phyloP scores from a whole-genome alignment of 306 rosid species.

The Begonia peltatifolia region DNA sequence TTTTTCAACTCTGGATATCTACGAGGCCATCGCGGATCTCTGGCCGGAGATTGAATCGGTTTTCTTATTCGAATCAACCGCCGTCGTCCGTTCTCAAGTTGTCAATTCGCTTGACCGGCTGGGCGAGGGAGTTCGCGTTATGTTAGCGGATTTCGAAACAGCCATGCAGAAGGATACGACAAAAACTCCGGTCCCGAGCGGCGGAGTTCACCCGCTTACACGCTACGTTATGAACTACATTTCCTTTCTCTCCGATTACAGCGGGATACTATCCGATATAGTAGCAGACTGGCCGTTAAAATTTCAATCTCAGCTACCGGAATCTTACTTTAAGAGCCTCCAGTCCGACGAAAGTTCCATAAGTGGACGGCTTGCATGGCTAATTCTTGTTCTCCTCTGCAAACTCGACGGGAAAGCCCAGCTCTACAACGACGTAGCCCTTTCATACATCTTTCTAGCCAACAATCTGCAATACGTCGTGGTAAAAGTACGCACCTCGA shows the following conservation, averaged over 20 bases:
- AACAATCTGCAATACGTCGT: slow-evolving; percentile 61
- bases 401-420: slow-evolving; percentile 43
- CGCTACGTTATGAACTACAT: slow-evolving; percentile 61
- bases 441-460: slow-evolving; percentile 48
- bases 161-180: slow-evolving; percentile 43
- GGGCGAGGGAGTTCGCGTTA: slow-evolving; percentile 15
- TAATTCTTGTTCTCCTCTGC: slow-evolving; percentile 43
- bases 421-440: slow-evolving; percentile 41
- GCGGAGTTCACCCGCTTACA: slow-evolving; percentile 51
- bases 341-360: slow-evolving; percentile 13
- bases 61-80: slow-evolving; percentile 35
- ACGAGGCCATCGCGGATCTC: slow-evolving; percentile 32
- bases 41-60: slow-evolving; percentile 28
- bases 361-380: slow-evolving; percentile 34
- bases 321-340: slow-evolving; percentile 25
- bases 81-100: slow-evolving; percentile 23
- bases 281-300: slow-evolving; percentile 25
- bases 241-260: slow-evolving; percentile 34
- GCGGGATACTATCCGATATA: slow-evolving; percentile 23
- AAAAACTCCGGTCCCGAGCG: slow-evolving; percentile 32
- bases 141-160: slow-evolving; percentile 31
- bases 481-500: slow-evolving; percentile 36
- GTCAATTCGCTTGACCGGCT: slow-evolving; percentile 21
- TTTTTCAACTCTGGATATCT: slow-evolving; percentile 31
- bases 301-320: slow-evolving; percentile 21